Evolutionary conservation across 768 basidiomycete genomes (phyloP), one percentile per base, ranked within the genome.

Genomic region (Russula griseocarnosa): DNA sequence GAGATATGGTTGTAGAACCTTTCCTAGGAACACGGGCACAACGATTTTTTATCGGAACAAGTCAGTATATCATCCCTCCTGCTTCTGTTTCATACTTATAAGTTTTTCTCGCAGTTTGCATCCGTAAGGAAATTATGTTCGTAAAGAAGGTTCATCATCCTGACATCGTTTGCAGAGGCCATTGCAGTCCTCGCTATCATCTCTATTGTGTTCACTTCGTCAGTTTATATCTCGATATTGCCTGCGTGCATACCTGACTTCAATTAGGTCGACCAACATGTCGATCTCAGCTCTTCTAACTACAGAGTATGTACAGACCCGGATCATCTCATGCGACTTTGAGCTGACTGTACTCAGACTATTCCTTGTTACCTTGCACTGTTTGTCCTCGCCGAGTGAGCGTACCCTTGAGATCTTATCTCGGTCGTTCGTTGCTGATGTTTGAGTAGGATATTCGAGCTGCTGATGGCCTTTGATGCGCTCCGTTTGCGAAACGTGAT

Each of bases 381-480:
- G 8, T 94, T 92, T 73, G 85, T 86, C 28, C 78, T 94, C 11
- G 92, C 88, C 61, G 90, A 90, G 91, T 92, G 72, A 56, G 83
- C 75, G 18, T 42, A 44, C 57, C 18, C 54, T 34, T 49, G 1
- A 40, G 40, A 53, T 47, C 36, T 51, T 16, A n/a, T n/a, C n/a
- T 51, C 54, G 24, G 26, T 20, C 11, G 16, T 22, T 49, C 34
- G 38, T 46, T 38, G 40, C 47, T 56, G 55, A 69, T 20, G 57
- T 68, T 14, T 62, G 20, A 47, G 14, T 63, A 93, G 91, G 73
- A 61, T 92, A 1, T 94, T 94, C 66, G 90, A 92, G 70, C 74
- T 92, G 7, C 75, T 86, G 61, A 88, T 94, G 81, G 88, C 88
- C 3, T 82, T 86, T 66, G 92, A 94, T 77, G 92, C 92, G n/a